Evolutionary conservation across 345 rosid genomes (phyloP).

Genomic region (Salix suchowensis): DNA sequence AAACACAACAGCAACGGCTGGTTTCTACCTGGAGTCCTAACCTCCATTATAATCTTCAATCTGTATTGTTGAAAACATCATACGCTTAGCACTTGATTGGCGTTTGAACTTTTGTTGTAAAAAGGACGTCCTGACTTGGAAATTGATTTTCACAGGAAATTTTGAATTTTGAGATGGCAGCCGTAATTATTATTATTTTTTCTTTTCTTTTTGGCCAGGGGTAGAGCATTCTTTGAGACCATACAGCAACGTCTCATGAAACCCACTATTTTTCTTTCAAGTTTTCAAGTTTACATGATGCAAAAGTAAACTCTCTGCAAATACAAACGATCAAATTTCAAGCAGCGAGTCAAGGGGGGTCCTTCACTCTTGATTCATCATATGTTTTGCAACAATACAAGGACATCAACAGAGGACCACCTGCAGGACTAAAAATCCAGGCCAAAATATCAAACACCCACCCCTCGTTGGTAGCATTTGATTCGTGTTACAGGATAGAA

Average conservation of each 20-base stretch:
- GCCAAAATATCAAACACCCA: background rate
- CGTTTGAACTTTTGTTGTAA: background rate
- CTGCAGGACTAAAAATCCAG: background rate
- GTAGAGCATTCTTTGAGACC: background rate
- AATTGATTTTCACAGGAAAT: background rate
- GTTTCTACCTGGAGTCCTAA: conserved; percentile 9
- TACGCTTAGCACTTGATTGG: background rate
- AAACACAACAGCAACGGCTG: background rate
- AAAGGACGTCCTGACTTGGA: background rate
- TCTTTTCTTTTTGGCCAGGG: background rate
- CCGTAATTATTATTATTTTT: background rate
- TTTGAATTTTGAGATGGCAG: background rate
- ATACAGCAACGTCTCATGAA: background rate
- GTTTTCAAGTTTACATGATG: background rate
- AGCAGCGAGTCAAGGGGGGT: background rate
- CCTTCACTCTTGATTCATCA: background rate
- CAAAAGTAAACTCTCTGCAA: background rate
- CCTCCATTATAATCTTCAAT: background rate
- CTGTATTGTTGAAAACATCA: background rate
- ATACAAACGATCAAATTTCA: background rate
- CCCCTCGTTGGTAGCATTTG: no score
- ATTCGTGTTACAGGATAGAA: no score
- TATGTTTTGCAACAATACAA: background rate
- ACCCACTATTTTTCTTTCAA: background rate
- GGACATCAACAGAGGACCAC: background rate